Base-by-base conservation (phyloP, 371 early-diverging fungal genomes). In the Parasitella parasitica region DNA sequence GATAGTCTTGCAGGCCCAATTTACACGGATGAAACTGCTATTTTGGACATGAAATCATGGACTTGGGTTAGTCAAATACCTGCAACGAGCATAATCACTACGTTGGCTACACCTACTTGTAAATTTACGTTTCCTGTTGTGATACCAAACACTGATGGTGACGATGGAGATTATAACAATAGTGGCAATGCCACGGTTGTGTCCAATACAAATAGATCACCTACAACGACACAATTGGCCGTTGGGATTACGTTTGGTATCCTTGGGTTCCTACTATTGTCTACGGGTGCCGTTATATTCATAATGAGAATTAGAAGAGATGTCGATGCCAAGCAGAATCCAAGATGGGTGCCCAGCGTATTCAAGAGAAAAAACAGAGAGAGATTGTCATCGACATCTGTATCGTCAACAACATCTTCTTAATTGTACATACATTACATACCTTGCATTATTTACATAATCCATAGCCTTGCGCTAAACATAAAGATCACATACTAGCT, bases 31-130 rank as follows among this genome's bases (percentile, higher is more conserved):
- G 70, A 80, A 28, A 48, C 71, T 8, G 71, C 61, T n/a, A 71
- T 80, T 43, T 43, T 80, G 7, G 73, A 80, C 35, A 64, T 75
- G 67, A 16, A 53, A 1, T 51, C 26, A 9, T 77, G 77, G 80
- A 57, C 59, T 49, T 80, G 80, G 80, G 59, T 77, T 1, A 34
- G 52, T 12, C 35, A n/a, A 27, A 66, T 77, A 32, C 50, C 62
- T 27, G 12, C 58, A 0, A 22, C 27, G 6, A 54, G 0, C 18
- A 32, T 6, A 38, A 18, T 13, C 50, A 1, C 26, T 30, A n/a
- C 39, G 9, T 9, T 13, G 4, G 18, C 32, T 38, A 11, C 15
- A 58, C 63, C 72, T 15, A 46, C 28, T 11, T 71, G 76, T 22
- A 59, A 62, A 32, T 71, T 72, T 54, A 51, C 43, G 0, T 62